These are phyloP conservation scores for Phytopythium ostracodes DNA, from an alignment of 352 stramenopile genomes.

Conservation along the genomic window DNA sequence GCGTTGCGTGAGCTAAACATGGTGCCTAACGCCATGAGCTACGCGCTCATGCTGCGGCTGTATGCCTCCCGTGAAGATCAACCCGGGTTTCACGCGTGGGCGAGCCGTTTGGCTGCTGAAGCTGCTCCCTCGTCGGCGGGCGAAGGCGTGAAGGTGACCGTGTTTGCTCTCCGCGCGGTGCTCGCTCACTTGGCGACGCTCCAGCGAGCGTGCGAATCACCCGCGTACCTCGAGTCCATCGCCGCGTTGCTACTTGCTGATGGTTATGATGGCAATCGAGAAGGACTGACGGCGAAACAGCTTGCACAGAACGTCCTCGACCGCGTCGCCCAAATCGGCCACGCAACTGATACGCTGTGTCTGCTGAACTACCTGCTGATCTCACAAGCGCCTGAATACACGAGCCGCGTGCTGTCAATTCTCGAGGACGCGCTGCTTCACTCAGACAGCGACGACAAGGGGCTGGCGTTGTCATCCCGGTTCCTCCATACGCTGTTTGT, in stretches of 20 bases:
- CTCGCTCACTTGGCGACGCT: constrained; percentile 41
- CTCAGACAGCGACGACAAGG: constrained; percentile 4
- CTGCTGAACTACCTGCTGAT: constrained; percentile 43
- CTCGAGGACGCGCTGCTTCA: constrained; percentile 28
- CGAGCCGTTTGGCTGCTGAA: constrained; percentile 33
- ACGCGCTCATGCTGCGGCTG: constrained; percentile 64
- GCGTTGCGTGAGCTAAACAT: constrained; percentile 33
- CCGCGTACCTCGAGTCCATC: constrained; percentile 23
- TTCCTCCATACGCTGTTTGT: constrained; percentile 57
- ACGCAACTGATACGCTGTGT: constrained; percentile 35
- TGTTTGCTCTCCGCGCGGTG: constrained; percentile 54
- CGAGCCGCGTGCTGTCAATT: constrained; percentile 26
- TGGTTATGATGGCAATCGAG: constrained; percentile 1
- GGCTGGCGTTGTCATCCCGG: constrained; percentile 18
- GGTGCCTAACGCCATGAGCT: constrained; percentile 65
- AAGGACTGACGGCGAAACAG: constrained; percentile 12
- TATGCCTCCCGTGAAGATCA: constrained; percentile 45
- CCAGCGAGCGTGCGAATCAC: constrained; percentile 18
- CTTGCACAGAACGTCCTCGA: constrained; percentile 29
- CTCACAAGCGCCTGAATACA: constrained; percentile 27
- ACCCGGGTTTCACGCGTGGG: constrained; percentile 45
- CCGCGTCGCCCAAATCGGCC: constrained; percentile 23
- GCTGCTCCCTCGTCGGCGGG: constrained; percentile 6
- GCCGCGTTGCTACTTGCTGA: constrained; percentile 17
- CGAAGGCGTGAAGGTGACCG: constrained; percentile 29